A percentile compares a stretch with the other conserved stretches of the same genome.
These are phyloP conservation scores for Syzygium syzygioides DNA, from an alignment of 441 rosid genomes.

Conservation along the genomic window DNA sequence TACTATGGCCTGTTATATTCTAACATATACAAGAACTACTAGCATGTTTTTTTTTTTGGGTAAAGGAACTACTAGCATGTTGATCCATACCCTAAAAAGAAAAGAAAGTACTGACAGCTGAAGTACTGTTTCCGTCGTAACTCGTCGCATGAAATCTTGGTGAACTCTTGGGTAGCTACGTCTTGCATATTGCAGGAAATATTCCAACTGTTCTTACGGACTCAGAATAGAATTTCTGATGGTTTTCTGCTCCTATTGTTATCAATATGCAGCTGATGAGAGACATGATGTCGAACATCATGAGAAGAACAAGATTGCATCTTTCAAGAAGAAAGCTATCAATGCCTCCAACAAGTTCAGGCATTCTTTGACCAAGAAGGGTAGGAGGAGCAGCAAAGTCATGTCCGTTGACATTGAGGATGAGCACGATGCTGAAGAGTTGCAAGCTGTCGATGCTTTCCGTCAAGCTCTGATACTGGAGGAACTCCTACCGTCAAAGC, in stretches of 20 bases:
- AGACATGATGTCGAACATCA: constrained; percentile 36
- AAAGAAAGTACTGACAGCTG: not conserved
- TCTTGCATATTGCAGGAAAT: not conserved
- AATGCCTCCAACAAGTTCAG: constrained; percentile 64
- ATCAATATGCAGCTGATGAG: constrained; percentile 22
- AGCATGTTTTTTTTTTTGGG: too few relatives aligned
- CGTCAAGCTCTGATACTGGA: constrained; percentile 63
- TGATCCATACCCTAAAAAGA: not conserved
- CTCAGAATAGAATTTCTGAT: not conserved
- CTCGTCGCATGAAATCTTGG: not conserved
- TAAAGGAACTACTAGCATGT: not conserved
- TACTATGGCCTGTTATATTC: not conserved
- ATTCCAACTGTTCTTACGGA: not conserved
- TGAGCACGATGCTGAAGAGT: constrained; percentile 65
- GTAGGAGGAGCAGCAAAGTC: constrained; percentile 72
- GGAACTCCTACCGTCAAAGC: constrained; percentile 60
- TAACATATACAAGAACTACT: not conserved
- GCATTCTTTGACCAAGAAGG: constrained; percentile 50
- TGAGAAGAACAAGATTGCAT: constrained; percentile 43
- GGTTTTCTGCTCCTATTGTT: not conserved
- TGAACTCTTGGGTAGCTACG: not conserved
- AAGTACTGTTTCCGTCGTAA: not conserved
- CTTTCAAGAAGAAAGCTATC: constrained; percentile 54
- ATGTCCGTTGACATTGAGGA: constrained; percentile 64
- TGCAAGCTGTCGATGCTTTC: constrained; percentile 66